Evolutionary conservation across 169 alveolate genomes (phyloP), one percentile per base, ranked within the genome.

Genomic region (Cryptosporidium ubiquitum): DNA sequence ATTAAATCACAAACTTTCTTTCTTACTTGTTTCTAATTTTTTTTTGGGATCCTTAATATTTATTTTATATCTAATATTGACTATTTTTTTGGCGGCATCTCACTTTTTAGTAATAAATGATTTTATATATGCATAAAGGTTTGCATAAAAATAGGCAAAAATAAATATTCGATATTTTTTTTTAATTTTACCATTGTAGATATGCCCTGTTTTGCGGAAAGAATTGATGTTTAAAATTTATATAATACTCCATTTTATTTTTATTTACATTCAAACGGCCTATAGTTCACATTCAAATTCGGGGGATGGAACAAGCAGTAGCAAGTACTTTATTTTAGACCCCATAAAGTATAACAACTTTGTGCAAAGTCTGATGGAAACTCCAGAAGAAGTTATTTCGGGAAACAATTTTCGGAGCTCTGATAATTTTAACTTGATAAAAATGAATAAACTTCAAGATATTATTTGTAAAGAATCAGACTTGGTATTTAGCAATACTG

Each of bases 401-500:
- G 35, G 37, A n/a, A 55, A 10, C 14, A 55, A 7, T 55, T 55
- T 55, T 55, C 37, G 37, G n/a, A 55, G 18, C 5, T 55, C 66
- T n/a, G 66, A 55, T n/a, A n/a, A 7, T 26, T 35, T 0, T 0
- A 6, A 10, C 18, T 35, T 7, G n/a, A 7, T 26, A 6, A 55
- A 3, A 16, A n/a, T 14, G 29, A 55, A 35, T 5, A 20, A 47
- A 70, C 2, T 51, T 57, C 26, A 73, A 37, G n/a, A 73, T 16
- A 16, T 52, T 55, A 3, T 73, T 73, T 73, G 85, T 35, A 58
- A 39, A 16, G 70, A 73, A 6, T 26, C 85, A 16, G 60, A 58
- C 31, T n/a, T 73, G 23, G 58, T 55, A 9, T 73, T 73, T 57
- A 39, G 61, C 5, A 31, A 64, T 1, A 10, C 31, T 37, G 33